Evolutionary conservation across 2,329 filamentous ascomycete species (phyloP).

Genomic region (Hymenoscyphus infarciens): DNA sequence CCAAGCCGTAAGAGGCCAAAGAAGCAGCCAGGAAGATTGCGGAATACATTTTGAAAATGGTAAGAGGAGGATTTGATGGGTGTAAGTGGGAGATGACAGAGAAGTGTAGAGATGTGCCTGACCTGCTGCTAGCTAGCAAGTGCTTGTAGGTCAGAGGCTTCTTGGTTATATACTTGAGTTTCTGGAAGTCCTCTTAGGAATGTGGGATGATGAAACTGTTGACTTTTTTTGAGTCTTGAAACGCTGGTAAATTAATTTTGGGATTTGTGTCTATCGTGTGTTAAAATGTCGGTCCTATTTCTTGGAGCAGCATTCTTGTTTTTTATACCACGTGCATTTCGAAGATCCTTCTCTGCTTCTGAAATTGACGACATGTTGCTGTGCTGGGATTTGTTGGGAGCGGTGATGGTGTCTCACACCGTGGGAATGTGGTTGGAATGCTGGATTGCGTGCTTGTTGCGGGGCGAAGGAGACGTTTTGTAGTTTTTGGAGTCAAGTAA

Average conservation of each 20-base stretch:
- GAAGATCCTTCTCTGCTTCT: neutral
- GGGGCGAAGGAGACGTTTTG: neutral
- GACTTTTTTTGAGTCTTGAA: neutral
- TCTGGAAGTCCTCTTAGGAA: neutral
- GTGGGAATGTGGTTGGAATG: neutral
- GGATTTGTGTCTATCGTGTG: neutral
- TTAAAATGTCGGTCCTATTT: neutral
- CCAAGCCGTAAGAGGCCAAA: conserved; percentile 1
- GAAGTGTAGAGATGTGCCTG: neutral
- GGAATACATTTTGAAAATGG: neutral
- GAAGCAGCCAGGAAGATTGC: neutral
- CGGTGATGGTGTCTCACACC: neutral
- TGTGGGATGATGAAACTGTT: neutral
- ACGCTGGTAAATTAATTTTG: neutral
- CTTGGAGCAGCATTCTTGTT: neutral
- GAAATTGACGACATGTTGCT: neutral
- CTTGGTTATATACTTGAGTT: neutral
- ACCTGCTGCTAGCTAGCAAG: neutral
- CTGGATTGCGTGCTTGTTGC: neutral
- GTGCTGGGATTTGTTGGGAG: neutral
- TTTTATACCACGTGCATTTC: neutral
- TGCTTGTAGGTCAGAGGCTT: neutral
- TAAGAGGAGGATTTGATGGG: neutral
- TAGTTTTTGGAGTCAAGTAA: no score
- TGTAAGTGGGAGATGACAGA: neutral